Evolutionary conservation across 805 yeast species (phyloP), one percentile per base, ranked within the genome.

Genomic region (Zygoascus flipseniorum): DNA sequence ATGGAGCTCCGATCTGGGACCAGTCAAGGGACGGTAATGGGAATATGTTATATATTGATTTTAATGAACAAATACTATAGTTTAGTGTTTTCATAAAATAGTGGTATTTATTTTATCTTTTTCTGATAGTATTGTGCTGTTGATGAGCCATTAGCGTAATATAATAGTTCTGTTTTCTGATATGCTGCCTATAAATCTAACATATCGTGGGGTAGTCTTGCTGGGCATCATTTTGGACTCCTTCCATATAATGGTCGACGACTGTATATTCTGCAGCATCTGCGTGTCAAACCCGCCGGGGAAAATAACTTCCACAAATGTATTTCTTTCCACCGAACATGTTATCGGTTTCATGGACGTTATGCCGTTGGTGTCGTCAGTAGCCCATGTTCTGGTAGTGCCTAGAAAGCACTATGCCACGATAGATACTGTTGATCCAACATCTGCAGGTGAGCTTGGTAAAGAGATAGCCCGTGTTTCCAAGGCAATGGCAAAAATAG

Each of bases 321-420:
- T 68, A 3, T 46, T 68, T n/a, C 57, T 59, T 20, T 60, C 66
- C 5, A 62, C 62, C 8, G 65, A 63, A 11, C 51, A 58, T n/a
- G 65, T 65, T 6, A 50, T 70, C 16, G 73, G 66, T 13, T 62
- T 69, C 47, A 54, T 69, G 31, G 73, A 70, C 52, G 64, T 69
- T 47, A 69, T 67, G 60, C 74, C 73, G 3, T 61, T 70, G 48
- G 67, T 70, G 39, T 53, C 68, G 1, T 59, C 72, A 5, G 52
- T 52, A 16, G 69, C 68, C 13, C 73, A 70, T 52, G 56, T 71
- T 8, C 65, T 70, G 19, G 63, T 70, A 11, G 54, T 65, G 13
- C 73, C 73, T 31, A 57, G 72, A 31, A 51, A 52, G 11, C 74
- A 70, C 56, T 58, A 53, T 50, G 56, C 53, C 37, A 64, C 63